Conservation (phyloP, 352 stramenopile genomes). For the Phytophthora pinifolia region DNA sequence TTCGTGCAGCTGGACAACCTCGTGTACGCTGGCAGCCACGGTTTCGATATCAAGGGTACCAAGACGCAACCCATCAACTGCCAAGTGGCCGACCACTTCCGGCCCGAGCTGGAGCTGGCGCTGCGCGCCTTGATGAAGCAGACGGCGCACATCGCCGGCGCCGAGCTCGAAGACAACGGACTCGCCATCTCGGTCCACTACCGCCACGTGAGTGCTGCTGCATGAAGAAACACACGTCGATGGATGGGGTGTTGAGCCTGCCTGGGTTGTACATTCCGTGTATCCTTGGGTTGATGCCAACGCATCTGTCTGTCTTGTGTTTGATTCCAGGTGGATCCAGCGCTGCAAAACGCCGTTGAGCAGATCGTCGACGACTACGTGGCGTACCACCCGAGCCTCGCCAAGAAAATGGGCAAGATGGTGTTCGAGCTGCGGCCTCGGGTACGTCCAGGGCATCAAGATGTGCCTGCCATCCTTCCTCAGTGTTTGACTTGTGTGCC, state of each 20-base stretch:
- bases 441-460: constrained; percentile 11
- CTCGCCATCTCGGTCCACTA: constrained; percentile 83
- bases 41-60: constrained; percentile 77
- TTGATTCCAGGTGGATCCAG: constrained; percentile 34
- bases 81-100: constrained; percentile 55
- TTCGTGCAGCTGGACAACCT: constrained; percentile 78
- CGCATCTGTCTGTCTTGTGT: constrained; percentile 22
- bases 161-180: constrained; percentile 78
- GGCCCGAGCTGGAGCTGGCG: constrained; percentile 45
- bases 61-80: constrained; percentile 56
- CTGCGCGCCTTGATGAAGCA: constrained; percentile 34
- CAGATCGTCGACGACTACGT: constrained; percentile 88
- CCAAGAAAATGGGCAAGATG: constrained; percentile 76
- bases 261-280: constrained; percentile 10
- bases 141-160: constrained; percentile 44
- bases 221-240: constrained; percentile 4
- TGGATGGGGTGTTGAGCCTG: constrained; percentile 6
- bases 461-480: not conserved
- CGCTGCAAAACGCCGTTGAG: constrained; percentile 65
- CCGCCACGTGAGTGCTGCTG: constrained; percentile 44
- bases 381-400: constrained; percentile 38
- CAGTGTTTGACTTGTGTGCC: constrained; percentile 1
- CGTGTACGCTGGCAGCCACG: constrained; percentile 79
- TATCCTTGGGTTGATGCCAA: constrained; percentile 14
- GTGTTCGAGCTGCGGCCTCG: constrained; percentile 75